phyloP scores from a whole-genome alignment of 2,329 filamentous ascomycete species.

The Arthroderma uncinatum region DNA sequence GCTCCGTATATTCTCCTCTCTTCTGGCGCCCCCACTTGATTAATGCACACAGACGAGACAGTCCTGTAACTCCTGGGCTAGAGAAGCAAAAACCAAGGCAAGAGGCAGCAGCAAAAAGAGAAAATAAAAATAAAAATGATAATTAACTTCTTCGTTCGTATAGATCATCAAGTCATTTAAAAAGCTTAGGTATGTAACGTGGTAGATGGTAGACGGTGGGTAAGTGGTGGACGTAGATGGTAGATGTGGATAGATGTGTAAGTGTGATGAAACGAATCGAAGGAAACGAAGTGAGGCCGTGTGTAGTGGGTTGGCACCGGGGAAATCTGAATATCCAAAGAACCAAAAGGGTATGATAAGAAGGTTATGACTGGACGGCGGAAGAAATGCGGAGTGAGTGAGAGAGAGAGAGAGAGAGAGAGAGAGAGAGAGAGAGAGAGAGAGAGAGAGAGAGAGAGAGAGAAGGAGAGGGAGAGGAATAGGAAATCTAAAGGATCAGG shows the following conservation, averaged over 20 bases:
- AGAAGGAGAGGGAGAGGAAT: background rate
- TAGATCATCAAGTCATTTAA: conserved; percentile 8
- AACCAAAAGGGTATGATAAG: background rate
- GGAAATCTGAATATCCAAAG: background rate
- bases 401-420: no score
- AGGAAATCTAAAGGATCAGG: conserved; percentile 27
- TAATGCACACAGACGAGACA: conserved; percentile 1
- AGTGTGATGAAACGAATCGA: background rate
- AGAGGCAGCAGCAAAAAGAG: background rate
- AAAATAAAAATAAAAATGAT: background rate
- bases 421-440: background rate
- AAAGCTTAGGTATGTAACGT: conserved; percentile 1
- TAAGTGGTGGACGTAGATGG: background rate
- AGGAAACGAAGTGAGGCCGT: background rate
- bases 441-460: background rate
- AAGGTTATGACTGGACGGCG: background rate
- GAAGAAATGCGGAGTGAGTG: background rate
- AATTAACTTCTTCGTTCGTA: conserved; percentile 9
- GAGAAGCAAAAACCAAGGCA: background rate
- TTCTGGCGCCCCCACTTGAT: background rate
- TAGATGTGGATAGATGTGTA: background rate
- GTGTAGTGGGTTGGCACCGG: background rate
- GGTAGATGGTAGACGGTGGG: background rate
- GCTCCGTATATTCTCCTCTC: background rate
- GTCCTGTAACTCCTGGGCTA: conserved; percentile 6